These are phyloP conservation scores for Cercospora canescens DNA, from an alignment of 2,329 filamentous ascomycete genomes.

Conservation along the genomic window DNA sequence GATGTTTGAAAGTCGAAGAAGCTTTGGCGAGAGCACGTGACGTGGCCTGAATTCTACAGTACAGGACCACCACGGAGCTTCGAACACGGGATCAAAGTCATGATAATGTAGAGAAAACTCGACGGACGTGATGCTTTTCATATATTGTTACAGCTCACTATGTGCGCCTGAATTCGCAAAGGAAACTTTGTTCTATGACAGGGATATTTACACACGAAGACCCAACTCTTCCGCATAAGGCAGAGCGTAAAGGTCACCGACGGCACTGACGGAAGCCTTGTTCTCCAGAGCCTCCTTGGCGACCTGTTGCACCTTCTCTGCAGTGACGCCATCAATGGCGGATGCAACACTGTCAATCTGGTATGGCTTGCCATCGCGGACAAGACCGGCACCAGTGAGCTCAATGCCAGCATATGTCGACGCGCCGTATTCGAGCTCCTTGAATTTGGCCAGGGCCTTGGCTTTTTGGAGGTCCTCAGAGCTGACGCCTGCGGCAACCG, in stretches of 20 bases:
- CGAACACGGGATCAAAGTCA: no score
- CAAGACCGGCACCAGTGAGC: slow-evolving; percentile 78
- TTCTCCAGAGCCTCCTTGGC: slow-evolving; percentile 84
- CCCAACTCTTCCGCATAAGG: slow-evolving; percentile 94
- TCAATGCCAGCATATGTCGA: slow-evolving; percentile 75
- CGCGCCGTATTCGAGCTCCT: slow-evolving; percentile 79
- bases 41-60: background rate
- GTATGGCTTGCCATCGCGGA: slow-evolving; percentile 79
- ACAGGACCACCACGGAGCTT: no score
- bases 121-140: slow-evolving; percentile 20
- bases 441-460: slow-evolving; percentile 89
- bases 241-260: slow-evolving; percentile 88
- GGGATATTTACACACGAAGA: slow-evolving; percentile 79
- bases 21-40: slow-evolving; percentile 1
- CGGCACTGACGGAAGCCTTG: slow-evolving; percentile 85
- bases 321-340: slow-evolving; percentile 76
- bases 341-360: slow-evolving; percentile 79
- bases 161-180: slow-evolving; percentile 31
- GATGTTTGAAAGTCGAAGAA: background rate
- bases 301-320: slow-evolving; percentile 84
- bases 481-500: slow-evolving; percentile 67
- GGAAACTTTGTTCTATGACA: slow-evolving; percentile 27
- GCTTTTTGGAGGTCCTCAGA: slow-evolving; percentile 92
- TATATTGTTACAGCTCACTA: slow-evolving; percentile 37
- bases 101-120: no score